Conservation (phyloP, 169 alveolate genomes). For the Eimeria brunetti region DNA sequence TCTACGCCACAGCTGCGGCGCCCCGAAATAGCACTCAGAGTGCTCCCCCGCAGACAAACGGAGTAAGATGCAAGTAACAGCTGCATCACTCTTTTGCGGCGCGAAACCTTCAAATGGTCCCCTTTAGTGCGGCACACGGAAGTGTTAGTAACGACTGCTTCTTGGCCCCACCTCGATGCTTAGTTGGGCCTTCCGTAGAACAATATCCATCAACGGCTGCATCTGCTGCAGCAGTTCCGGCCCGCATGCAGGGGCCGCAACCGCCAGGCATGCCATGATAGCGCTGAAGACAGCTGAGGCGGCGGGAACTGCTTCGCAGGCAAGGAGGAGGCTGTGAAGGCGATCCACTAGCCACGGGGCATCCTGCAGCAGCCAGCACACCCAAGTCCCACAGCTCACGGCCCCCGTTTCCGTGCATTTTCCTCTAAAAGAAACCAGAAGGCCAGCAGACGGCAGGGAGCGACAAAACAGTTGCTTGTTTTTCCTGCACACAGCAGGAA, state of each 20-base stretch:
- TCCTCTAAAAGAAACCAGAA: background rate
- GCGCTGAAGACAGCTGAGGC: slow-evolving; percentile 55
- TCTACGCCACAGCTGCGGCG: background rate
- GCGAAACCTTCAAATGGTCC: background rate
- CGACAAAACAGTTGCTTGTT: background rate
- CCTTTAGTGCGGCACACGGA: background rate
- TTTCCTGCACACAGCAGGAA: background rate
- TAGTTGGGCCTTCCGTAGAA: slow-evolving; percentile 9
- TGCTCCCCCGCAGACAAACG: background rate
- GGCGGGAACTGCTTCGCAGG: slow-evolving; percentile 56
- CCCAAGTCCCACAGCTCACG: background rate
- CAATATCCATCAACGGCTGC: slow-evolving; percentile 60
- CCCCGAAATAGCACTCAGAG: background rate
- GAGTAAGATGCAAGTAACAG: background rate
- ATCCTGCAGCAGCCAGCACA: slow-evolving; percentile 50
- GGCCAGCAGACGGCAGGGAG: background rate
- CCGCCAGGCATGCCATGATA: slow-evolving; percentile 48
- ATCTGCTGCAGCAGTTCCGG: slow-evolving; percentile 54
- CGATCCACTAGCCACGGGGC: slow-evolving; percentile 79
- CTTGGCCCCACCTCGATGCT: slow-evolving; percentile 24
- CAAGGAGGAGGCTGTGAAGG: slow-evolving; percentile 46
- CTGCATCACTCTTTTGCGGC: background rate
- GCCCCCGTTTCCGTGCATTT: background rate
- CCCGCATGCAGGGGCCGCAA: slow-evolving; percentile 67
- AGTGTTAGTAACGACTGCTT: background rate